Evolutionary conservation across 768 basidiomycete genomes (phyloP), one percentile per base, ranked within the genome.

Genomic region (Galerina sulciceps): DNA sequence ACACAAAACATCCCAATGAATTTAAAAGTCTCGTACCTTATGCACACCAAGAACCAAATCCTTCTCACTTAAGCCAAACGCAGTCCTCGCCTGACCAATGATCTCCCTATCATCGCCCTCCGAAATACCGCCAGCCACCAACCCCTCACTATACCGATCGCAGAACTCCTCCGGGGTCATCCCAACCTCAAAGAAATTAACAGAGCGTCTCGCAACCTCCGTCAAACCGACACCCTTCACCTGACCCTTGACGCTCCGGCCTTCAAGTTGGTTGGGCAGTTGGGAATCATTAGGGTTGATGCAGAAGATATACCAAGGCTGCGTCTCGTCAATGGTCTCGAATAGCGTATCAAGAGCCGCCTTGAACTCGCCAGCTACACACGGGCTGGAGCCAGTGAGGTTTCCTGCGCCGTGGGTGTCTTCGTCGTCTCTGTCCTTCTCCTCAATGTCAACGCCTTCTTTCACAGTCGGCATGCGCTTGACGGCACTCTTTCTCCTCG

Each of bases 241-340:
- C 75, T 99, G 96, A 0, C 92, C 91, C 72, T 95, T 96, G 48
- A 98, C 90, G 40, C 90, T 88, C 44, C 95, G 81, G 10, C 93
- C 91, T 76, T 99, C 96, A 52, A 98, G 78, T 70, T 98, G 96
- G 69, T 94, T 93, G 38, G 96, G 94, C 17, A 98, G 76, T 69
- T 96, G 96, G 22, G 93, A 89, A 75, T 98, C 95, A 69, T 99
- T 99, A 4, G 96, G 94, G 70, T 91, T 94, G 65, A 99, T 75
- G 68, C 94, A 97, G 74, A 96, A 93, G 15, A 97, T 82, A 65
- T 88, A 90, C 95, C 95, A 98, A 1, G 86, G 77, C 75, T 95
- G 91, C 14, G 93, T 91, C 65, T 97, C 96, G 53, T 90, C 88
- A 22, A 98, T 78, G 1, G 94, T 94, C 62, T 90, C 85, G 63